Evolutionary conservation across 176 grass and related monocot genomes (phyloP).

Genomic region (Eremochloa ophiuroides): DNA sequence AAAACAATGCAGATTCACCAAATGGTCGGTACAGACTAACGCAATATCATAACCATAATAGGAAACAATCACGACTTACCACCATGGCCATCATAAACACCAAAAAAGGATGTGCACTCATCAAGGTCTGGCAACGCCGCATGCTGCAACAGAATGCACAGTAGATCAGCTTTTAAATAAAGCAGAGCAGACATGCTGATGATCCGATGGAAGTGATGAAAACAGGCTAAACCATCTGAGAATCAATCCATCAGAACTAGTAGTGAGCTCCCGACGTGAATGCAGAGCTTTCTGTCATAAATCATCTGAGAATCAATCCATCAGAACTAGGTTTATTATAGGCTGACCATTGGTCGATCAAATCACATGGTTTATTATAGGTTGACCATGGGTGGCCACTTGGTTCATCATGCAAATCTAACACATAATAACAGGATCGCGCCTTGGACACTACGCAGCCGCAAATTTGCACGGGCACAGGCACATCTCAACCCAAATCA

Average conservation of each 20-base stretch:
- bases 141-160: constrained; percentile 41
- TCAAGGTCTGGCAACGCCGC: constrained; percentile 51
- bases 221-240: neutral
- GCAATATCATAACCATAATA: neutral
- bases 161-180: constrained; percentile 10
- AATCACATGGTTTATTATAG: neutral
- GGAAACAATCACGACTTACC: constrained; percentile 32
- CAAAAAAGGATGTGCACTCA: constrained; percentile 73
- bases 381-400: neutral
- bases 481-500: neutral
- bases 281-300: too few species aligned
- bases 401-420: neutral
- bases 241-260: neutral
- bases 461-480: neutral
- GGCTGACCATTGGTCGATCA: neutral
- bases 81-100: constrained; percentile 77
- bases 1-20: neutral
- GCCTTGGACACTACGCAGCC: neutral
- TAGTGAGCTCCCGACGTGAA: neutral
- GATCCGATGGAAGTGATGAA: neutral
- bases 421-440: neutral
- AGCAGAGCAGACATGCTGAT: neutral
- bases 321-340: too few species aligned
- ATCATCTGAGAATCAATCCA: neutral
- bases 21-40: neutral